A percentile compares a stretch with the other conserved stretches of the same genome.
Conservation (phyloP, 768 basidiomycete species). For the Amanita rubescens region DNA sequence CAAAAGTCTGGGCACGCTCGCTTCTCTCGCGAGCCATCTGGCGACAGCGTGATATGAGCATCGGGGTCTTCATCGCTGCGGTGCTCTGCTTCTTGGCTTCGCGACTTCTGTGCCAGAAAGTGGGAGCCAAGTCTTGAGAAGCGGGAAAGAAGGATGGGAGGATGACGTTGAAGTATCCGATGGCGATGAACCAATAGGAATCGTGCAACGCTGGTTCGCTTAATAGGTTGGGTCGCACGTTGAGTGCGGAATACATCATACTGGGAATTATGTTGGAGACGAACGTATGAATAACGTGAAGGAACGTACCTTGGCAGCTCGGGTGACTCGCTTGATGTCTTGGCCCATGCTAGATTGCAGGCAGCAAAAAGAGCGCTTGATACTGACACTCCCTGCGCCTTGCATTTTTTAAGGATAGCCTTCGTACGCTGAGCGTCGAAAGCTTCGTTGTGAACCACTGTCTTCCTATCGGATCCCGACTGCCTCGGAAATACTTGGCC, state of each 20-base stretch:
- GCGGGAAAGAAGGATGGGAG: conserved; percentile 67
- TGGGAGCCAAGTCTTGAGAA: conserved; percentile 28
- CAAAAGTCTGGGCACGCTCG: conserved; percentile 56
- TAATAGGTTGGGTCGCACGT: conserved; percentile 56
- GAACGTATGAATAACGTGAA: neutral
- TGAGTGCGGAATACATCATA: conserved; percentile 84
- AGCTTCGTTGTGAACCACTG: conserved; percentile 63
- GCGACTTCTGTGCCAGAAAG: conserved; percentile 72
- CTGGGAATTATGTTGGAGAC: conserved; percentile 21
- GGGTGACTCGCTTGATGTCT: conserved; percentile 33
- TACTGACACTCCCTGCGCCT: conserved; percentile 63
- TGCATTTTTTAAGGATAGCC: conserved; percentile 61
- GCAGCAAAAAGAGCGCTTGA: conserved; percentile 70
- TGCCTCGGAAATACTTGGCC: conserved; percentile 64
- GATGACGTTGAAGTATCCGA: conserved; percentile 77
- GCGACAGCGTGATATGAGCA: conserved; percentile 52
- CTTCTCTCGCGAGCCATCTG: conserved; percentile 64
- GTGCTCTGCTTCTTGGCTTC: conserved; percentile 62
- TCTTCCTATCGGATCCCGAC: conserved; percentile 39
- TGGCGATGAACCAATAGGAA: conserved; percentile 79
- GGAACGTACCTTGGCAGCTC: conserved; percentile 45
- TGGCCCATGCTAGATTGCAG: conserved; percentile 69
- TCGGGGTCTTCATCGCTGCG: conserved; percentile 52
- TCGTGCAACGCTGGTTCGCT: conserved; percentile 36
- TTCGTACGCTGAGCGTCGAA: conserved; percentile 51